These are phyloP conservation scores for Neophaeococcomyces mojaviensis DNA, from an alignment of 2,329 filamentous ascomycete species.

Conservation along the genomic window DNA sequence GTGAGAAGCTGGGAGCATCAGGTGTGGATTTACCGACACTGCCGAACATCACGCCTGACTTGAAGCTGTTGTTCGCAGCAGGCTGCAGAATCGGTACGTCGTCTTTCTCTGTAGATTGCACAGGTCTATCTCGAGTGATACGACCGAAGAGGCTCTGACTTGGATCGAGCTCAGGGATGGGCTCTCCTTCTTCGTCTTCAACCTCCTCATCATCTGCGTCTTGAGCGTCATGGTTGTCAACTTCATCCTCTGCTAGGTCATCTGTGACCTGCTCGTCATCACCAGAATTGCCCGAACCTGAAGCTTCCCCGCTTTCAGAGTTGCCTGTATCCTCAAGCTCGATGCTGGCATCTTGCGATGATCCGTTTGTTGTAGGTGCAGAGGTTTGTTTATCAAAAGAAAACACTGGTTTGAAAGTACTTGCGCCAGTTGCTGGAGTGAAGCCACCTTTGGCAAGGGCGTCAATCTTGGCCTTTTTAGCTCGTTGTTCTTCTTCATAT, in stretches of 20 bases:
- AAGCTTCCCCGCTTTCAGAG: constrained; percentile 6
- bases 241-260: constrained; percentile 13
- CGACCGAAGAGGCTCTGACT: constrained; percentile 22
- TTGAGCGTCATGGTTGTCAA: constrained; percentile 9
- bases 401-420: constrained; percentile 17
- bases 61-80: constrained; percentile 24
- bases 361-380: constrained; percentile 5
- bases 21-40: constrained; percentile 24
- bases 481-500: constrained; percentile 39
- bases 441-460: constrained; percentile 28
- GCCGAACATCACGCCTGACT: constrained; percentile 32
- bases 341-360: constrained; percentile 13
- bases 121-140: constrained; percentile 12
- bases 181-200: constrained; percentile 11
- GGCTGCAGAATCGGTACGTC: constrained; percentile 24
- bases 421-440: constrained; percentile 18
- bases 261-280: constrained; percentile 12
- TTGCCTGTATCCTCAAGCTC: constrained; percentile 13
- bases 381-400: constrained; percentile 26
- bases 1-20: constrained; percentile 17
- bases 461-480: constrained; percentile 37
- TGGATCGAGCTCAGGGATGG: constrained; percentile 13
- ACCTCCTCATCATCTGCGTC: constrained; percentile 17
- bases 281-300: constrained; percentile 14
- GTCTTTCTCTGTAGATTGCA: constrained; percentile 8